Base-by-base conservation (phyloP, 176 grass and related monocot genomes). In the Pontederia paniculata region DNA sequence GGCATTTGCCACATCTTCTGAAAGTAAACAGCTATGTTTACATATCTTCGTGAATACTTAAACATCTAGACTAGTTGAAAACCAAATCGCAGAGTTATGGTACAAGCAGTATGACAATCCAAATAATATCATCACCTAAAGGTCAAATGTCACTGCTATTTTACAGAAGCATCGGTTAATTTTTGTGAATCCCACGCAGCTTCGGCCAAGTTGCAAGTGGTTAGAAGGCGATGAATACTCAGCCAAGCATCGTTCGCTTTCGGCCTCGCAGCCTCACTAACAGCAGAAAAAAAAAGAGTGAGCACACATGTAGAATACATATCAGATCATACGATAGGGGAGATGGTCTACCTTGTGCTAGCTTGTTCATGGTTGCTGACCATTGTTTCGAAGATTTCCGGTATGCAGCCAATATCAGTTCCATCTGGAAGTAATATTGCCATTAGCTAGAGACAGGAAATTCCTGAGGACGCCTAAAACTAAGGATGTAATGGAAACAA, bases 181-280 rank as follows among this genome's bases (percentile, higher is more conserved):
- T 37, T 5, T 37, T 37, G 28, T 2, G 28, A 37, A 37, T 2
- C 28, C 28, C 28, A 5, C 7, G 28, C 28, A 37, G 7, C 28
- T 37, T 37, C 3, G 28, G 28, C 28, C 1, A 6, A 37, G 28
- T 37, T 5, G 7, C 28, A 37, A 37, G 28, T 37, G 28, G 28
- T 37, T 37, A 37, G 5, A 31, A 31, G 3, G 28, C 28, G 7
- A 2, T 37, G 28, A 70, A 16, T 11, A 9, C 51, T 81, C 61
- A 90, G 69, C 91, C 82, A 3, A 90, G 42, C 86, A 97, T 97
- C 10, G 91, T 77, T 54, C 86, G 78, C 57, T 97, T 97, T 56
- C 91, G 78, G 15, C 86, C 91, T 42, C 86, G 73, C 19, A 76
- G 89, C 60, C 89, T 75, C 17, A 95, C 89, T 95, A 75, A 14